Evolutionary conservation across 371 early-diverging fungal species (phyloP).

Genomic region (Mortierella sp.): DNA sequence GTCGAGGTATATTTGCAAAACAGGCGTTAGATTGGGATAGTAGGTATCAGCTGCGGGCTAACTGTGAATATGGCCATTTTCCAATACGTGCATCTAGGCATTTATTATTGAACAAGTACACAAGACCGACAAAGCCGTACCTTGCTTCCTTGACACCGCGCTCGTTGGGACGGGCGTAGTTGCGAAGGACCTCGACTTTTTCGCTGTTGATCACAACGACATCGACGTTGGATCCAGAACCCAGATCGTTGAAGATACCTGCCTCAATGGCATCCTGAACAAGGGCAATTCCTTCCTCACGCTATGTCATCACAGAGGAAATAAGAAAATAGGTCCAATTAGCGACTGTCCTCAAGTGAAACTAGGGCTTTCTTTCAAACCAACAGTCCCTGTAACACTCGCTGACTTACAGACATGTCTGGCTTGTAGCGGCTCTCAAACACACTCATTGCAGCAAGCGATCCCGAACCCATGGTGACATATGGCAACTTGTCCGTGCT

Average conservation of each 20-base stretch:
- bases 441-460: constrained; percentile 97
- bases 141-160: constrained; percentile 88
- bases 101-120: not conserved
- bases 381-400: not conserved
- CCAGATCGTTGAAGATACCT: constrained; percentile 99
- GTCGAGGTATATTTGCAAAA: not conserved
- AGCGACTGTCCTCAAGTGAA: not conserved
- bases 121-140: constrained; percentile 62
- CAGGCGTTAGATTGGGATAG: not conserved
- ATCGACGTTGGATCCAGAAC: constrained; percentile 99
- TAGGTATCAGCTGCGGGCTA: not conserved
- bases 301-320: constrained; percentile 61
- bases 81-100: not conserved
- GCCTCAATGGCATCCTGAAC: constrained; percentile 98
- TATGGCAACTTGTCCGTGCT: constrained; percentile 97
- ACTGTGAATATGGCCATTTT: not conserved
- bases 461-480: constrained; percentile 99
- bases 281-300: constrained; percentile 94
- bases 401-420: constrained; percentile 80
- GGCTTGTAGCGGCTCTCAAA: constrained; percentile 94
- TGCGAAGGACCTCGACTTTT: constrained; percentile 87
- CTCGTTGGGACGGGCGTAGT: constrained; percentile 92
- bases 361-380: not conserved
- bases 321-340: not conserved
- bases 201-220: constrained; percentile 92